Evolutionary conservation across 208 protist genomes (phyloP).

Genomic region (Acanthamoeba healyi): DNA sequence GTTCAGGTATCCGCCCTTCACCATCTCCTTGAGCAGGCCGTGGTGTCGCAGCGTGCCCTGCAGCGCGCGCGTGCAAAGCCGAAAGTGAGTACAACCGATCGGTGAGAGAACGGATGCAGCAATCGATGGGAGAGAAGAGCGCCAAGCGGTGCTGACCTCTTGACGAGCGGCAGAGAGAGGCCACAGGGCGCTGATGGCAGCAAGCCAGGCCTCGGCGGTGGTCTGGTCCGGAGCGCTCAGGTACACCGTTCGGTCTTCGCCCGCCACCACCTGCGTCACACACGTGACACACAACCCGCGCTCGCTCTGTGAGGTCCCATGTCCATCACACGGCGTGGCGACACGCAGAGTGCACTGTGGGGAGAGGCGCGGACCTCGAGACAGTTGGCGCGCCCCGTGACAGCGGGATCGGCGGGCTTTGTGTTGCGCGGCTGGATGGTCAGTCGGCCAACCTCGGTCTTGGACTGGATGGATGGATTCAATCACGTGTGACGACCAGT

Average conservation of each 20-base stretch:
- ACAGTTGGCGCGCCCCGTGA: constrained; percentile 1
- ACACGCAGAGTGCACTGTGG: too few species aligned
- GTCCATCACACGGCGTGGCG: too few species aligned
- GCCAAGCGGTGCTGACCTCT: too few species aligned
- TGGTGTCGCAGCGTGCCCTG: background rate
- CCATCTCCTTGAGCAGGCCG: background rate
- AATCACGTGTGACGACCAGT: too few species aligned
- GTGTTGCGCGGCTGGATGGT: background rate
- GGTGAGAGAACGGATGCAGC: too few species aligned
- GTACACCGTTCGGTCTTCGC: background rate
- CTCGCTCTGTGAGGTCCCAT: background rate
- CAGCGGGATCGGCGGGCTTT: background rate
- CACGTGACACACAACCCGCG: too few species aligned
- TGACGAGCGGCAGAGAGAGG: constrained; percentile 10
- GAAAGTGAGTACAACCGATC: too few species aligned
- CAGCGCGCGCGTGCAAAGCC: too few species aligned
- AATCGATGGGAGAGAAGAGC: too few species aligned
- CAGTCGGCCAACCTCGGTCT: background rate
- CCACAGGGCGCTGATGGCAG: constrained; percentile 39
- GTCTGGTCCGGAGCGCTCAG: constrained; percentile 4
- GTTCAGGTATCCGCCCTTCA: background rate
- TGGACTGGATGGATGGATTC: background rate
- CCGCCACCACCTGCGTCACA: background rate
- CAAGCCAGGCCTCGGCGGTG: background rate
- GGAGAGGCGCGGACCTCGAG: background rate